Evolutionary conservation across 176 grass and related monocot species (phyloP).

Genomic region (Raddia distichophylla): DNA sequence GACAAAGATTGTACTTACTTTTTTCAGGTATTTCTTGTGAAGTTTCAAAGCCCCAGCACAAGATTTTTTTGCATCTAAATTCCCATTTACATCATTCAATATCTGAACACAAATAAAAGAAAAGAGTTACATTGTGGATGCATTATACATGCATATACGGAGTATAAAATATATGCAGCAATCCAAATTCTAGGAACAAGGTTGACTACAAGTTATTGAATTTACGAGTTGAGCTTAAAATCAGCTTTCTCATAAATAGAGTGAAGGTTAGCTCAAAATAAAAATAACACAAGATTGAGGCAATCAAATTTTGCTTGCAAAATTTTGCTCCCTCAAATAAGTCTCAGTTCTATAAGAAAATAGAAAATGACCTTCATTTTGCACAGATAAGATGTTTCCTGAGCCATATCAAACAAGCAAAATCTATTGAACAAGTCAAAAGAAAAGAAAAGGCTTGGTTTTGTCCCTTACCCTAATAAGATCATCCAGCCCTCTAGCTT

Average conservation of each 20-base stretch:
- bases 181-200: background rate
- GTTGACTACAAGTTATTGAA: background rate
- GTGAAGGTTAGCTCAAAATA: background rate
- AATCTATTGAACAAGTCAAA: background rate
- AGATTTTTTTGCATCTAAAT: constrained; percentile 96
- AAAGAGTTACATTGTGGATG: constrained; percentile 17
- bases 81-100: constrained; percentile 92
- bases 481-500: constrained; percentile 95
- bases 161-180: background rate
- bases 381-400: background rate
- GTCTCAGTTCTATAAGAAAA: background rate
- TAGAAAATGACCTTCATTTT: background rate
- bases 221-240: background rate
- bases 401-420: constrained; percentile 9
- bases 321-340: background rate
- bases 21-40: constrained; percentile 97
- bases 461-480: constrained; percentile 69
- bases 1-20: constrained; percentile 48
- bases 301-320: background rate
- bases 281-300: background rate
- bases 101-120: constrained; percentile 61
- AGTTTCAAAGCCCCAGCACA: constrained; percentile 94
- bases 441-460: background rate
- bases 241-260: background rate
- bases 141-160: background rate